A percentile compares a stretch with the other conserved stretches of the same genome.
Evolutionary conservation across 2,329 filamentous ascomycete genomes (phyloP).

Genomic region (Pyrenochaeta sp.): DNA sequence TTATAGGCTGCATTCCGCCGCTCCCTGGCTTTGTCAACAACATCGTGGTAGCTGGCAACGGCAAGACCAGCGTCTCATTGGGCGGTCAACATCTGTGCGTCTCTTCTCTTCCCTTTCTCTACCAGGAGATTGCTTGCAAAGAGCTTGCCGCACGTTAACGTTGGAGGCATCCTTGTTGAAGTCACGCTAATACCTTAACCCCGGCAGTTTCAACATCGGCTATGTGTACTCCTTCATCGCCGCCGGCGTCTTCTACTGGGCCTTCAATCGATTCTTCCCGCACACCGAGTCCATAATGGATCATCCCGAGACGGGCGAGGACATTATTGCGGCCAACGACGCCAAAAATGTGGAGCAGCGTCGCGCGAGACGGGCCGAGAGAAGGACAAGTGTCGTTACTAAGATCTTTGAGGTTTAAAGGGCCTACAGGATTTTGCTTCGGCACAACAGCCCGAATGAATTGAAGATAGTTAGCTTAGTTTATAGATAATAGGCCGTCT

Average conservation of each 20-base stretch:
- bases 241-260: constrained; percentile 46
- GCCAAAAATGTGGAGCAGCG: constrained; percentile 3
- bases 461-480: no score
- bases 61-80: constrained; percentile 22
- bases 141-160: background rate
- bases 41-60: constrained; percentile 10
- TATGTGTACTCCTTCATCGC: constrained; percentile 50
- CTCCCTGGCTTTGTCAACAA: constrained; percentile 36
- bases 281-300: constrained; percentile 88
- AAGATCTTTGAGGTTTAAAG: background rate
- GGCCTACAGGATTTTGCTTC: background rate
- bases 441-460: no score
- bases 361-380: background rate
- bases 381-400: background rate
- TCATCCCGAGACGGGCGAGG: constrained; percentile 72
- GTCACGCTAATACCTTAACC: background rate
- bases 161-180: background rate
- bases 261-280: constrained; percentile 44
- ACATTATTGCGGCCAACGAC: constrained; percentile 54
- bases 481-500: no score
- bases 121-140: background rate
- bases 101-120: background rate
- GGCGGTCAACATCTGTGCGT: constrained; percentile 38
- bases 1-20: constrained; percentile 33
- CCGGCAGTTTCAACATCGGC: constrained; percentile 43